A percentile compares a stretch with the other conserved stretches of the same genome.
phyloP scores from a whole-genome alignment of 1,284 basidiomycete genomes.

The Ustilago sp. region DNA sequence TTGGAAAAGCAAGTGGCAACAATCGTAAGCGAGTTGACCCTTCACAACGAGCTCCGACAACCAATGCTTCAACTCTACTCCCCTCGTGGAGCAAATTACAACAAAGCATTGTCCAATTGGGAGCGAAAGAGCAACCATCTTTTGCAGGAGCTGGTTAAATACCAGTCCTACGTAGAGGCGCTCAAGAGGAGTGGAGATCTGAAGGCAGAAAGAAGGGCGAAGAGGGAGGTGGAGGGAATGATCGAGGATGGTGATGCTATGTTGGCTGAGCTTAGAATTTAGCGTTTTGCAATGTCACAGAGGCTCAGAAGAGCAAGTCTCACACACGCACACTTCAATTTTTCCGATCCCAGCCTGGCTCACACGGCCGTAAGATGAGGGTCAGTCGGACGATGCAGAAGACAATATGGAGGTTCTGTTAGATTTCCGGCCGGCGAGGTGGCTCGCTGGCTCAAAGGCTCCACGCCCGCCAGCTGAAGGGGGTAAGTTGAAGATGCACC shows the following conservation, averaged over 20 bases:
- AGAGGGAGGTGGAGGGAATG: constrained; percentile 51
- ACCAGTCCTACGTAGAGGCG: constrained; percentile 92
- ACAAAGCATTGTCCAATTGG: constrained; percentile 89
- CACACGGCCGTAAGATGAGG: too few species aligned
- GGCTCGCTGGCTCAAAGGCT: too few species aligned
- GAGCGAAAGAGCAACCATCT: constrained; percentile 88
- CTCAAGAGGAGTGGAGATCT: constrained; percentile 70
- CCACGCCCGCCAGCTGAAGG: too few species aligned
- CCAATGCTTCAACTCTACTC: constrained; percentile 85
- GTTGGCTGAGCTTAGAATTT: constrained; percentile 18
- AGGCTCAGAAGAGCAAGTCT: background rate
- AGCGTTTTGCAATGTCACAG: background rate
- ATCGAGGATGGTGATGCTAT: constrained; percentile 37
- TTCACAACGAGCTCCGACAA: constrained; percentile 84
- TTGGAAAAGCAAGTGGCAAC: constrained; percentile 64
- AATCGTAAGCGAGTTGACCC: constrained; percentile 82
- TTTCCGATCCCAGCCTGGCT: too few species aligned
- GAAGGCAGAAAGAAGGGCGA: constrained; percentile 43
- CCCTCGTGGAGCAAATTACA: constrained; percentile 78
- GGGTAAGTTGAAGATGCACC: too few species aligned
- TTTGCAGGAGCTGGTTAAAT: constrained; percentile 91
- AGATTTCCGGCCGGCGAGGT: too few species aligned
- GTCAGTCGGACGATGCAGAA: too few species aligned
- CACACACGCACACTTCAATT: too few species aligned
- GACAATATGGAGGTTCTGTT: too few species aligned